Evolutionary conservation across 2,329 filamentous ascomycete genomes (phyloP).

Genomic region (Penicillium oxalicum): DNA sequence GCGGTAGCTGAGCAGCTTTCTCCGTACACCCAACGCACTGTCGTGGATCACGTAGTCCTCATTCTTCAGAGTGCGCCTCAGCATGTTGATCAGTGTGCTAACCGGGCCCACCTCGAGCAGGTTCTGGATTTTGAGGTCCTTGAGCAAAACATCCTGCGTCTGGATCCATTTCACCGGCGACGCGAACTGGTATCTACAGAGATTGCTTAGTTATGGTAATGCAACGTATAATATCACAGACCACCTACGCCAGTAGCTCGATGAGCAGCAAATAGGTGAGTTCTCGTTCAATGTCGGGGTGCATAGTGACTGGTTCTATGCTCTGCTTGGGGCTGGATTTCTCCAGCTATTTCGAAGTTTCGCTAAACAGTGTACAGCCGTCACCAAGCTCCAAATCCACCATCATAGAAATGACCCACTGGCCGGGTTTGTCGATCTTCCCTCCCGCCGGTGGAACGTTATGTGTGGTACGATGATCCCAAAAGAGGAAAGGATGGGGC

Average conservation of each 20-base stretch:
- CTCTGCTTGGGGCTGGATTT: not conserved
- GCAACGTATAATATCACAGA: not conserved
- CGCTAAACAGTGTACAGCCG: not conserved
- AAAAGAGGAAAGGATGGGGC: not conserved
- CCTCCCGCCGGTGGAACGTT: not conserved
- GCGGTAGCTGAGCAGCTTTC: not conserved
- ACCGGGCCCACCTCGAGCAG: constrained; percentile 35
- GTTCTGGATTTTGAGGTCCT: constrained; percentile 20
- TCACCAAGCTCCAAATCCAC: not conserved
- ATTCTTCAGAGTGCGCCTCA: constrained; percentile 22
- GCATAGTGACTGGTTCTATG: not conserved
- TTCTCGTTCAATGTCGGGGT: constrained; percentile 4
- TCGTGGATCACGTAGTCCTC: not conserved
- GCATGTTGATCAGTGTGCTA: constrained; percentile 30
- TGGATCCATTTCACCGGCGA: constrained; percentile 26
- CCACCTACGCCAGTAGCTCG: constrained; percentile 19
- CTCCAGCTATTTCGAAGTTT: not conserved
- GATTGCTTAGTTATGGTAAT: not conserved
- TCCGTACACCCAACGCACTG: not conserved
- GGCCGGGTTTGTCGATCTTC: not conserved
- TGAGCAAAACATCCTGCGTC: constrained; percentile 31
- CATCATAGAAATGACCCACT: not conserved
- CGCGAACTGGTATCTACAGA: constrained; percentile 9
- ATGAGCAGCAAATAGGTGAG: constrained; percentile 12
- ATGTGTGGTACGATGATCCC: not conserved